Percentiles rank a stretch among this genome's conserved stretches.
Conservation (phyloP, 2,329 filamentous ascomycete genomes). For the Aspergillus vadensis region DNA sequence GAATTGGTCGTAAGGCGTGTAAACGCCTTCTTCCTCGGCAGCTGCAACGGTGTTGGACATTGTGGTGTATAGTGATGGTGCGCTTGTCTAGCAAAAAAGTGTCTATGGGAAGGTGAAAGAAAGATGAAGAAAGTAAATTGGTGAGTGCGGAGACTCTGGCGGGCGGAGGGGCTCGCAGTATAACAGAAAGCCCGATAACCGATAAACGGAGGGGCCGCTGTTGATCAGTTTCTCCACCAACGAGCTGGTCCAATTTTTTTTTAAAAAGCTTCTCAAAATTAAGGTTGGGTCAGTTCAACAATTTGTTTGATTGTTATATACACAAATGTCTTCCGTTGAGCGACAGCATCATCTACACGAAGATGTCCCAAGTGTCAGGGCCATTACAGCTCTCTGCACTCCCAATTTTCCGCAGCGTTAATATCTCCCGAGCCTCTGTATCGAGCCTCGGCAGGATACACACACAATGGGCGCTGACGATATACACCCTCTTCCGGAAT, state of each 20-base stretch:
- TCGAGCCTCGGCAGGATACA: not conserved
- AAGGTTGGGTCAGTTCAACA: not conserved
- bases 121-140: not conserved
- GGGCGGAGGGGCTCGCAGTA: not conserved
- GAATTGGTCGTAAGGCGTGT: conserved; percentile 66
- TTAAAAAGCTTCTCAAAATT: not conserved
- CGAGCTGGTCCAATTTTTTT: not conserved
- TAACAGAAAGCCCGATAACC: not conserved
- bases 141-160: not conserved
- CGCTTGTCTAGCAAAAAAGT: not conserved
- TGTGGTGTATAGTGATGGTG: not conserved
- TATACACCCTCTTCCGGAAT: not conserved
- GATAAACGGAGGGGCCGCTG: not conserved
- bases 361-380: not conserved
- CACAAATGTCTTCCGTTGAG: too few species aligned
- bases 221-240: conserved; percentile 9
- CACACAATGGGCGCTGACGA: not conserved
- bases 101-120: not conserved
- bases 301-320: not conserved
- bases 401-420: not conserved
- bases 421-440: not conserved
- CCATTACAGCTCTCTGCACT: not conserved
- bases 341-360: not conserved
- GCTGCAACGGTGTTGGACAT: conserved; percentile 14
- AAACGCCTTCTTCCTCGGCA: conserved; percentile 15